A percentile compares a stretch with the other conserved stretches of the same genome.
Evolutionary conservation across 1,139 yeast genomes (phyloP).

Genomic region (Entelexis paramagnoliae): DNA sequence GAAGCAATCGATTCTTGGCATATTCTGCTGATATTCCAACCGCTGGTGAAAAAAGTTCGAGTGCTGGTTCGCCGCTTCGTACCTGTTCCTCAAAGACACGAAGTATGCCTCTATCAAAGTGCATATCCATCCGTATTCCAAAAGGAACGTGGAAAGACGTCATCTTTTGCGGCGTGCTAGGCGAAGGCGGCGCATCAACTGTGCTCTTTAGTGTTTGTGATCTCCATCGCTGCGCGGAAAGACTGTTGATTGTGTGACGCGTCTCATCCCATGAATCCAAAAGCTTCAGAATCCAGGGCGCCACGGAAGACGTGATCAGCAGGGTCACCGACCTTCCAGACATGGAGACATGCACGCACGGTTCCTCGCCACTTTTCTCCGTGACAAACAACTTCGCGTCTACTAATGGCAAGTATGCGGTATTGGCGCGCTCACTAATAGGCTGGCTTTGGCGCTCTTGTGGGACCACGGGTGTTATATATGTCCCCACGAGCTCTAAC

Average conservation of each 20-base stretch:
- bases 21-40: slow-evolving; percentile 48
- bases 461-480: slow-evolving; percentile 26
- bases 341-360: slow-evolving; percentile 24
- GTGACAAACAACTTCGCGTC: slow-evolving; percentile 14
- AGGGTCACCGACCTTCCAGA: slow-evolving; percentile 30
- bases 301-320: slow-evolving; percentile 29
- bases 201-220: not conserved
- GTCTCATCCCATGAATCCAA: slow-evolving; percentile 15
- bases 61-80: slow-evolving; percentile 36
- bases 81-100: slow-evolving; percentile 21
- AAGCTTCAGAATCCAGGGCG: slow-evolving; percentile 24
- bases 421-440: slow-evolving; percentile 11
- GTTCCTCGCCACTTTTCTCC: slow-evolving; percentile 4
- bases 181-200: not conserved
- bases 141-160: slow-evolving; percentile 13
- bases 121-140: slow-evolving; percentile 6
- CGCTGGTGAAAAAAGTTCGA: slow-evolving; percentile 68
- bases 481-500: slow-evolving; percentile 34
- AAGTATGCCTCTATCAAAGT: slow-evolving; percentile 22
- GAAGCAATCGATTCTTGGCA: slow-evolving; percentile 37
- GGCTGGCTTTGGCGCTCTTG: slow-evolving; percentile 13
- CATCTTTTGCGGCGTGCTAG: not conserved
- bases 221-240: not conserved
- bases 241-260: not conserved
- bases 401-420: slow-evolving; percentile 31